phyloP scores from a whole-genome alignment of 1,284 basidiomycete species.

The Termitomyces sp. region DNA sequence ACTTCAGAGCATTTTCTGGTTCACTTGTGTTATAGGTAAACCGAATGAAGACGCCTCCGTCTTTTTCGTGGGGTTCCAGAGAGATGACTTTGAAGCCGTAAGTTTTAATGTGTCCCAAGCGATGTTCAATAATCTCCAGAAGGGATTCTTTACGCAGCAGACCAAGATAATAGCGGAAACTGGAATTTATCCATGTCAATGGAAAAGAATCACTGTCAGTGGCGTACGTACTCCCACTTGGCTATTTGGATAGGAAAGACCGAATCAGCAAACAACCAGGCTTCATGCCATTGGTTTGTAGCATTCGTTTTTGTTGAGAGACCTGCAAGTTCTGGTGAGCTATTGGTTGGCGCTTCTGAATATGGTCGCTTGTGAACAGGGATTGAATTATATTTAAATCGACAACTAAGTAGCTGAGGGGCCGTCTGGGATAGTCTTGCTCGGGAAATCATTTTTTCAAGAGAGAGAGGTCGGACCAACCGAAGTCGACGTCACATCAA shows the following conservation, averaged over 20 bases:
- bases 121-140: slow-evolving; percentile 40
- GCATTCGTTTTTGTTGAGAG: background rate
- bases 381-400: background rate
- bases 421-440: background rate
- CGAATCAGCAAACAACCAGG: slow-evolving; percentile 39
- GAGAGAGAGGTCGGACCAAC: background rate
- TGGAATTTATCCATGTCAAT: slow-evolving; percentile 1
- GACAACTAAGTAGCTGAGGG: background rate
- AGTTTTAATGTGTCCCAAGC: slow-evolving; percentile 46
- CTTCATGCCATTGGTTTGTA: slow-evolving; percentile 19
- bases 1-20: slow-evolving; percentile 36
- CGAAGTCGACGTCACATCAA: background rate
- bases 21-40: slow-evolving; percentile 58
- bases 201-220: background rate
- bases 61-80: slow-evolving; percentile 64
- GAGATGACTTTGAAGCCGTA: slow-evolving; percentile 55
- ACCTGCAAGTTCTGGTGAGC: background rate
- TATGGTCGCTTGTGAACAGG: background rate
- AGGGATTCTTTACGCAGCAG: slow-evolving; percentile 51
- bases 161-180: slow-evolving; percentile 60
- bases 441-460: background rate
- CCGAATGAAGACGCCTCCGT: slow-evolving; percentile 83
- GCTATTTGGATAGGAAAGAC: slow-evolving; percentile 39
- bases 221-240: slow-evolving; percentile 36
- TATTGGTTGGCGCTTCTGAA: background rate